Evolutionary conservation across 306 rosid genomes (phyloP).

Genomic region (Cucumis cinereus): DNA sequence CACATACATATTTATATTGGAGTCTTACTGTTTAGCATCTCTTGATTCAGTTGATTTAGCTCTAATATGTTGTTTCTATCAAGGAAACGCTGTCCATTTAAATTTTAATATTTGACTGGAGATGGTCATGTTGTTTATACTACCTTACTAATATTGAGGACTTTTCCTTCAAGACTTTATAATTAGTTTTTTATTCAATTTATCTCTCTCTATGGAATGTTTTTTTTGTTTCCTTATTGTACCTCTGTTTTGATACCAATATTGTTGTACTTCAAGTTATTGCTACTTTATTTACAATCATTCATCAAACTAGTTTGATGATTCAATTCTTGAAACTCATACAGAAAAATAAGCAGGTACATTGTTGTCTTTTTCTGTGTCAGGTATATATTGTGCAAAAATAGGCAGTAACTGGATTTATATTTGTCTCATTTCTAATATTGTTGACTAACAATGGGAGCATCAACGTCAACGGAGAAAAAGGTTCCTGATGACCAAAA

Average conservation of each 20-base stretch:
- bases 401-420: background rate
- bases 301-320: background rate
- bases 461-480: constrained; percentile 53
- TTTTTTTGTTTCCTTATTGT: background rate
- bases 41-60: background rate
- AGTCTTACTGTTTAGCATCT: background rate
- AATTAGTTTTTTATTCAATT: background rate
- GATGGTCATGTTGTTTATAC: background rate
- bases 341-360: background rate
- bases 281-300: background rate
- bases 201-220: background rate
- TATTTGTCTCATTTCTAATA: background rate
- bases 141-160: background rate
- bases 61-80: background rate
- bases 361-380: background rate
- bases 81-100: background rate
- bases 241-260: background rate
- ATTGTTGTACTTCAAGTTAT: background rate
- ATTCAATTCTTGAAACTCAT: background rate
- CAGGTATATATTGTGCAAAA: background rate
- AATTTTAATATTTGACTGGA: background rate
- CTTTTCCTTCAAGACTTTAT: background rate
- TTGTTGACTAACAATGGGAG: constrained; percentile 44
- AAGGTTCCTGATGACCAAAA: constrained; percentile 37
- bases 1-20: too few species aligned